phyloP scores from a whole-genome alignment of 202 grass and related monocot species.

The Hordeum pubiflorum region DNA sequence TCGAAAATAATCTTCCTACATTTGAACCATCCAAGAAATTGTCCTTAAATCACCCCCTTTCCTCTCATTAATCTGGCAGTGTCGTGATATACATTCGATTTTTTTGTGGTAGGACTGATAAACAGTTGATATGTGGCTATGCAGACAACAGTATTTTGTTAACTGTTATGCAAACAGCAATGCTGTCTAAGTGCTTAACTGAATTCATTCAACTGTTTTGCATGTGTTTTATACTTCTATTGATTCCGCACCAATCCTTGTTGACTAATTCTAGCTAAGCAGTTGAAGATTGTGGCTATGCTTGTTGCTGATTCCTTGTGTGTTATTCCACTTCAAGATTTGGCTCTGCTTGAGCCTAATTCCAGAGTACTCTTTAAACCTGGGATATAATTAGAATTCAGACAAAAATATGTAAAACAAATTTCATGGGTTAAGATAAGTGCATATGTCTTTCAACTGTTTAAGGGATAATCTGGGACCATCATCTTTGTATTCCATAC shows the following conservation, averaged over 20 bases:
- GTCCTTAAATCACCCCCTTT: background rate
- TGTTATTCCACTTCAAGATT: background rate
- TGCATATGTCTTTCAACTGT: background rate
- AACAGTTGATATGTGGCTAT: background rate
- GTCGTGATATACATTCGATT: background rate
- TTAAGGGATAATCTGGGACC: background rate
- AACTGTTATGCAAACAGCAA: background rate
- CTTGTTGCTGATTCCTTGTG: background rate
- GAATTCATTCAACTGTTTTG: background rate
- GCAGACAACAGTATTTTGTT: background rate
- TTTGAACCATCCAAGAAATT: background rate
- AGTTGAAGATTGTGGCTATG: background rate
- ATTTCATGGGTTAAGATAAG: background rate
- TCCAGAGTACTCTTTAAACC: background rate
- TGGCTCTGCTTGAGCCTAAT: background rate
- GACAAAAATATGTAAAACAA: background rate
- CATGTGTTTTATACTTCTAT: background rate
- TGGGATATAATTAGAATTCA: background rate
- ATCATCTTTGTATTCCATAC: background rate
- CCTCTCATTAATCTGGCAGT: background rate
- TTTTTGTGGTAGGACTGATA: background rate
- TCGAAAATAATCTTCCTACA: background rate
- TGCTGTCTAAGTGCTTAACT: background rate
- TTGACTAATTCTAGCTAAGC: background rate
- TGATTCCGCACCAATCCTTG: background rate